phyloP scores from a whole-genome alignment of 1,284 basidiomycete genomes.

The Chalciporus sp. region DNA sequence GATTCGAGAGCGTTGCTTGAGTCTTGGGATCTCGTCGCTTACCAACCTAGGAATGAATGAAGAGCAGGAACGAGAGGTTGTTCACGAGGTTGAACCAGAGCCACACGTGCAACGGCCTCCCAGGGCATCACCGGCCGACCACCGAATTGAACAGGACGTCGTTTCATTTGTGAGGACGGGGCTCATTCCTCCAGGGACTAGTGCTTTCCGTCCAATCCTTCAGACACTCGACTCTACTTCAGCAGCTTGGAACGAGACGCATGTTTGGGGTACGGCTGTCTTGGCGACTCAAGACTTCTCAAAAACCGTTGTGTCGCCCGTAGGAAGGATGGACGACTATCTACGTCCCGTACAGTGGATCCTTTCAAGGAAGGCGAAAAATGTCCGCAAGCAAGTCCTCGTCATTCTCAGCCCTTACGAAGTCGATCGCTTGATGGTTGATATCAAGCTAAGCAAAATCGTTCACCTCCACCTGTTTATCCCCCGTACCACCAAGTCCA shows the following conservation, averaged over 20 bases:
- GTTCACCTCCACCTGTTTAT: conserved; percentile 48
- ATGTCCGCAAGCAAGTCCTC: conserved; percentile 24
- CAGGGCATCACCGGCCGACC: conserved; percentile 21
- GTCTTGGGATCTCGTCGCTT: conserved; percentile 31
- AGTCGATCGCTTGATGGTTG: conserved; percentile 42
- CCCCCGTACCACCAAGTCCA: conserved; percentile 38
- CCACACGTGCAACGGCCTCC: conserved; percentile 40
- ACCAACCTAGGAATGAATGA: conserved; percentile 37
- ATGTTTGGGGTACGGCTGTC: conserved; percentile 26
- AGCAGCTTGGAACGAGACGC: conserved; percentile 2
- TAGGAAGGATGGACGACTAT: conserved; percentile 30
- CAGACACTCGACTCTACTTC: conserved; percentile 14
- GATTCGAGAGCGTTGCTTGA: conserved; percentile 30
- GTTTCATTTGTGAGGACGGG: conserved; percentile 29
- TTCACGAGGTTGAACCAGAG: conserved; percentile 46
- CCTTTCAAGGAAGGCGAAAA: conserved; percentile 25
- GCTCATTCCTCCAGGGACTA: background rate
- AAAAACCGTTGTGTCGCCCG: conserved; percentile 1
- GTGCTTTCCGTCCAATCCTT: conserved; percentile 16
- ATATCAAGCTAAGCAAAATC: conserved; percentile 34
- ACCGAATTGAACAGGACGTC: conserved; percentile 27
- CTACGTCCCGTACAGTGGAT: conserved; percentile 50
- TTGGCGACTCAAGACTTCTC: conserved; percentile 37
- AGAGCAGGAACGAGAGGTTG: conserved; percentile 53
- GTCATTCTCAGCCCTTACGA: conserved; percentile 52